Percentiles rank a stretch among this genome's conserved stretches.
These are phyloP conservation scores for Boletus mariae DNA, from an alignment of 1,284 basidiomycete species.

Conservation along the genomic window DNA sequence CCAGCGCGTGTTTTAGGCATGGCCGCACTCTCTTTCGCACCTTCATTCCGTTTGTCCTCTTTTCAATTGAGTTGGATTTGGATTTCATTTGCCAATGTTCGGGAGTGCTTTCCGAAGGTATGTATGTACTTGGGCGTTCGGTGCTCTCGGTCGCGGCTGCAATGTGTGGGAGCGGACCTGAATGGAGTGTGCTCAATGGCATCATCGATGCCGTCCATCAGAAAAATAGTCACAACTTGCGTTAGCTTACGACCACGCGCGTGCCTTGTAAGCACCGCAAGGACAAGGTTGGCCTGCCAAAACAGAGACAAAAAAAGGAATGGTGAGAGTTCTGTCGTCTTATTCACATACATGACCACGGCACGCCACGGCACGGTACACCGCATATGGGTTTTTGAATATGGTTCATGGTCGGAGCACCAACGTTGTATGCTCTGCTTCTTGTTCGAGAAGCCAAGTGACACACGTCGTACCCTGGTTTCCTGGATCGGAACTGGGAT, in stretches of 20 bases:
- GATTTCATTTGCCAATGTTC: conserved; percentile 5
- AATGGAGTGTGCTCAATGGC: not conserved
- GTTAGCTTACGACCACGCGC: conserved; percentile 3
- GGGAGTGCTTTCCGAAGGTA: conserved; percentile 19
- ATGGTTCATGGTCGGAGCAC: not conserved
- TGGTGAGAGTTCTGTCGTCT: not conserved
- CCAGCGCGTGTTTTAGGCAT: conserved; percentile 29
- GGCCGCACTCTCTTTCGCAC: conserved; percentile 21
- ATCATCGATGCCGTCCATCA: conserved; percentile 11
- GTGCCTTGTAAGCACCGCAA: conserved; percentile 30
- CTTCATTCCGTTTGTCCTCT: conserved; percentile 15
- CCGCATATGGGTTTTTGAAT: not conserved
- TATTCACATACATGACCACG: not conserved
- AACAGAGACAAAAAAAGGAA: not conserved
- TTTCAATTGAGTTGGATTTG: conserved; percentile 1
- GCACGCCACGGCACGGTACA: not conserved
- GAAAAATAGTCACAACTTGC: conserved; percentile 16
- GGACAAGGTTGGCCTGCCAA: conserved; percentile 24
- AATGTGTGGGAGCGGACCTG: conserved; percentile 21
- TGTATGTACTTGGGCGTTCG: not conserved
- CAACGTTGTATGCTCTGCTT: not conserved
- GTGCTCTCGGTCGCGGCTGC: conserved; percentile 11
- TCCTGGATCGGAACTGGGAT: not conserved
- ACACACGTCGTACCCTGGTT: not conserved
- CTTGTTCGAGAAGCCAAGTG: not conserved